Base-by-base conservation (phyloP, 495 filamentous ascomycete genomes). In the Penicillium roqueforti region DNA sequence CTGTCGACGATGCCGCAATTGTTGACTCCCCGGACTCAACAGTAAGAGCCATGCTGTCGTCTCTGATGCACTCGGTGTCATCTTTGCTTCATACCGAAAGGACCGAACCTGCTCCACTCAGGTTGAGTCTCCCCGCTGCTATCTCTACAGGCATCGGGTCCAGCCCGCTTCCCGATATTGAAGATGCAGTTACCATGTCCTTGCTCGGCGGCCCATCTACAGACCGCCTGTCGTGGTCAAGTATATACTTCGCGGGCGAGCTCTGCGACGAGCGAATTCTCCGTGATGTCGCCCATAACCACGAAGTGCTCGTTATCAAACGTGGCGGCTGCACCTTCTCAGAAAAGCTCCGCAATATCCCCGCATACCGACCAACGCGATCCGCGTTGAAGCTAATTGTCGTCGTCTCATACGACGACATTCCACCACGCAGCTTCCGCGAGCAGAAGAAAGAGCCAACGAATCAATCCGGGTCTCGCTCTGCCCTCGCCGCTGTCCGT, bases 291-390 rank as follows among this genome's bases (percentile, higher is more conserved):
- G 77, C 81, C 0, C 82, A 81, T 13, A 74, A 72, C n/a, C 78
- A 95, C 68, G 83, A 96, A 56, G 76, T 97, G 14, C 81, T 98
- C 53, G 80, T 97, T 23, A 79, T 97, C 54, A 85, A 82, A 29
- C 86, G 93, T 19, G 93, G 93, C 18, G 85, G 82, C 3, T 98
- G 93, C 71, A 87, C 76, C 36, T 97, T 97, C 69, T 81, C 79
- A 6, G 75, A 87, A 29, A 98, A 98, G 63, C 74, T 97, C 0
- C 76, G 77, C 22, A 92, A 89, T 58, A 89, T 98, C 34, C 90
- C 93, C 11, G 81, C 83, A 9, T 91, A 82, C 65, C 72, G 84
- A 11, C 87, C 89, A 0, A 75, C 74, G 0, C 65, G 77, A 3
- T 57, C 58, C 9, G 71, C 82, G 0, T 69, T 96, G 9, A 88